phyloP scores from a whole-genome alignment of 352 stramenopile genomes.

The Phytophthora pseudosyringae region DNA sequence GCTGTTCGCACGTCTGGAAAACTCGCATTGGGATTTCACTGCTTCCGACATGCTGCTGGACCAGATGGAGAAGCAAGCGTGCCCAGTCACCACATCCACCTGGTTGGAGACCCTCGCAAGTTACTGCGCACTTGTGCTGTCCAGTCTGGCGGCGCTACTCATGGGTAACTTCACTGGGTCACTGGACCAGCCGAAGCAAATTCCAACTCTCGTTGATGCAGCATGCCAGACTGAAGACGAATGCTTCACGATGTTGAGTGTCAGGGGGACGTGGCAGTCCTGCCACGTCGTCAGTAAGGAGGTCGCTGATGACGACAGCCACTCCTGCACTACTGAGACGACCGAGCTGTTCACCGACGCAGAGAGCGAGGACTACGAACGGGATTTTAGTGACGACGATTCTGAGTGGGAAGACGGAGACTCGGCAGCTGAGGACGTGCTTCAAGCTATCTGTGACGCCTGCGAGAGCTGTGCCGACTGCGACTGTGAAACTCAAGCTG shows the following conservation, averaged over 20 bases:
- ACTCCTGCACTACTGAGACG: conserved; percentile 55
- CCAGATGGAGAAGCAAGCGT: conserved; percentile 37
- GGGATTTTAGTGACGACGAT: conserved; percentile 32
- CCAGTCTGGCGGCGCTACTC: conserved; percentile 16
- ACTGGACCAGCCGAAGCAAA: conserved; percentile 18
- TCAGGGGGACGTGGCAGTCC: conserved; percentile 14
- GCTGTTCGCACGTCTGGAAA: conserved; percentile 24
- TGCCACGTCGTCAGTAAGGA: conserved; percentile 16
- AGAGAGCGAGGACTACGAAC: conserved; percentile 14
- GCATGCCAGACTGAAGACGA: conserved; percentile 28
- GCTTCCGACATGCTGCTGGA: conserved; percentile 29
- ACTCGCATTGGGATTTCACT: conserved; percentile 13
- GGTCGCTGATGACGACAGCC: conserved; percentile 31
- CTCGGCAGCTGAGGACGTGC: conserved; percentile 18
- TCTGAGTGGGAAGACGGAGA: conserved; percentile 27
- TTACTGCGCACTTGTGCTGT: conserved; percentile 24
- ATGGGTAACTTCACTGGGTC: conserved; percentile 17
- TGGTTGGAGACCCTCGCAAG: conserved; percentile 12
- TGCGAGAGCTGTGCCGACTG: conserved; percentile 33
- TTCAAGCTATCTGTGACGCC: conserved; percentile 14
- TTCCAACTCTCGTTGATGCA: conserved; percentile 14
- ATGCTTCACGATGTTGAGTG: conserved; percentile 6
- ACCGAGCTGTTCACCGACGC: conserved; percentile 56
- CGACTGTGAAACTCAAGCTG: conserved; percentile 43
- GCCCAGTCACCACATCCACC: not conserved